These are phyloP conservation scores for Arthrobotrys megalospora DNA, from an alignment of 2,329 filamentous ascomycete species.

Conservation along the genomic window DNA sequence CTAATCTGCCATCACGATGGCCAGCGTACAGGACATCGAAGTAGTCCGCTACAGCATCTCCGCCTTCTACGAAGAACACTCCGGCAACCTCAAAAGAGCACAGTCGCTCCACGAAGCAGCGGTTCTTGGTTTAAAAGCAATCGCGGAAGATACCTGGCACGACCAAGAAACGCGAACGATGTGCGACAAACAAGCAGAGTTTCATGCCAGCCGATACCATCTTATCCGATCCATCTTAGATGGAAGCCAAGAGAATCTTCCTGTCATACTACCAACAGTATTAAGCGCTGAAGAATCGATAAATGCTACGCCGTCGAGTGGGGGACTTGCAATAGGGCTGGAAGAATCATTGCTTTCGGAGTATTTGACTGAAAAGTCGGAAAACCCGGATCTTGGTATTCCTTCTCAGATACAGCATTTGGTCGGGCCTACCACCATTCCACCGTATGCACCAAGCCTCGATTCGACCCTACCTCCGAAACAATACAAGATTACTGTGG, in stretches of 20 bases:
- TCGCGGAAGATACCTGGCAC: neutral
- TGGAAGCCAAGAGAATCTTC: neutral
- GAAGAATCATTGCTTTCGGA: slow-evolving; percentile 25
- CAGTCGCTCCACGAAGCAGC: slow-evolving; percentile 35
- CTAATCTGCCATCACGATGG: neutral
- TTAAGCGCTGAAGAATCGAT: slow-evolving; percentile 40
- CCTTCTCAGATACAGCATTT: slow-evolving; percentile 14
- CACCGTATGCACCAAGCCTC: slow-evolving; percentile 15
- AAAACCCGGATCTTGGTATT: slow-evolving; percentile 13
- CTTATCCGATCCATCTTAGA: slow-evolving; percentile 30
- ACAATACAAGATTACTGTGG: slow-evolving; percentile 23
- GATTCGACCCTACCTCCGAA: slow-evolving; percentile 20
- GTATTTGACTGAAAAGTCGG: slow-evolving; percentile 6
- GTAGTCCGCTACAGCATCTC: slow-evolving; percentile 20
- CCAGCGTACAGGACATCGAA: slow-evolving; percentile 18
- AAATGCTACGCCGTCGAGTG: neutral
- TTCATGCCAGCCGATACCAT: slow-evolving; percentile 21
- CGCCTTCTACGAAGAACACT: slow-evolving; percentile 38
- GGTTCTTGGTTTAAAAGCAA: slow-evolving; percentile 22
- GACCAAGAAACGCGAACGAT: slow-evolving; percentile 33
- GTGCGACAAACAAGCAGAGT: slow-evolving; percentile 19
- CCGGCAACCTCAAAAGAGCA: slow-evolving; percentile 7
- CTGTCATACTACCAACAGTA: slow-evolving; percentile 13
- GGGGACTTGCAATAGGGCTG: slow-evolving; percentile 3
- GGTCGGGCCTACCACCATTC: neutral